These are phyloP conservation scores for Hanseniaspora gamundiae DNA, from an alignment of 1,139 yeast species.

Conservation along the genomic window DNA sequence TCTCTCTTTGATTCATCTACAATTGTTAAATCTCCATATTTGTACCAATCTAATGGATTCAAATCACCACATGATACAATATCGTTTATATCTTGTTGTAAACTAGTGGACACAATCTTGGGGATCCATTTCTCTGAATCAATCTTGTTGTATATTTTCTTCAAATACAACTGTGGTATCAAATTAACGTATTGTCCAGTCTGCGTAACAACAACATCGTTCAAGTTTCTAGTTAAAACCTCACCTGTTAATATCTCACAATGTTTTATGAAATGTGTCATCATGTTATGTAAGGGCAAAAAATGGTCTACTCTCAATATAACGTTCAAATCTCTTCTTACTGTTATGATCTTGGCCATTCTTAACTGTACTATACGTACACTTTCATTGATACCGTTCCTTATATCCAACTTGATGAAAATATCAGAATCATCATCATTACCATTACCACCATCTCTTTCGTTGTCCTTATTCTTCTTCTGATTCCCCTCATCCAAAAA, in stretches of 20 bases:
- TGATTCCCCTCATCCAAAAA: background rate
- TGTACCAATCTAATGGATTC: conserved; percentile 42
- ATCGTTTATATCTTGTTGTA: conserved; percentile 45
- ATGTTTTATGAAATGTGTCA: conserved; percentile 61
- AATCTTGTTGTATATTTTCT: conserved; percentile 34
- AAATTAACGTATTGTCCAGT: conserved; percentile 27
- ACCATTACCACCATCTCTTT: background rate
- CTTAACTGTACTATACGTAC: conserved; percentile 67
- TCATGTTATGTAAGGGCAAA: conserved; percentile 52
- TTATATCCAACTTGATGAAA: conserved; percentile 53
- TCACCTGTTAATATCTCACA: conserved; percentile 81
- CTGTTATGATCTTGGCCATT: conserved; percentile 65
- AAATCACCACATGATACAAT: conserved; percentile 40
- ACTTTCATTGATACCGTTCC: conserved; percentile 40
- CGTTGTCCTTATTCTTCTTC: background rate
- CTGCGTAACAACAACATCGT: conserved; percentile 59
- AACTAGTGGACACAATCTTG: conserved; percentile 33
- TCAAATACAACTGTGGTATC: conserved; percentile 7
- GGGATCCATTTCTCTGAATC: conserved; percentile 79
- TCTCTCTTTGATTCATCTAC: conserved; percentile 1
- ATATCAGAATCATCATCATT: conserved; percentile 17
- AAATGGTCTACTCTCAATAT: conserved; percentile 44
- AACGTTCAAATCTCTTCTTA: conserved; percentile 62
- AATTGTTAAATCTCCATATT: conserved; percentile 25
- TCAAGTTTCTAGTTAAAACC: conserved; percentile 45